phyloP scores from a whole-genome alignment of 257 asterid genomes.

The Echites panduratus region DNA sequence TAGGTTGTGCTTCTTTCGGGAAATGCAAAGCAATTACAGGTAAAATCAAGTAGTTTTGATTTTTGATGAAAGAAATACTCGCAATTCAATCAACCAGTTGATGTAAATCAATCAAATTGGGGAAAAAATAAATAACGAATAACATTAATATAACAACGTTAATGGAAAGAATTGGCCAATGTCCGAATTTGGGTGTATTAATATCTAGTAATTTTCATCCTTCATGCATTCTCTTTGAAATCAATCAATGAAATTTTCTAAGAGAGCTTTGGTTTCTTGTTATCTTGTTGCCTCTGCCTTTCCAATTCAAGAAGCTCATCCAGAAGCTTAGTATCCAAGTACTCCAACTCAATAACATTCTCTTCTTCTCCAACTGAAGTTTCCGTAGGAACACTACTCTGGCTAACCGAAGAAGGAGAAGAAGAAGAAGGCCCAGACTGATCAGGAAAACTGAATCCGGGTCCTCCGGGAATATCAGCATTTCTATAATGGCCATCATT shows the following conservation, averaged over 20 bases:
- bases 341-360: conserved; percentile 57
- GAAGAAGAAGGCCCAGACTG: not conserved
- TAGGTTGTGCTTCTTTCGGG: no score
- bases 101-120: not conserved
- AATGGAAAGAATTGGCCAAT: not conserved
- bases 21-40: no score
- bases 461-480: conserved; percentile 2
- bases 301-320: conserved; percentile 64
- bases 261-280: conserved; percentile 20
- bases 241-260: not conserved
- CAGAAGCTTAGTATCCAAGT: conserved; percentile 52
- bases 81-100: no score
- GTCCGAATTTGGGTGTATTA: not conserved
- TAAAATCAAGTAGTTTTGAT: no score
- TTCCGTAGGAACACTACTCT: not conserved
- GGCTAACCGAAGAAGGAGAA: conserved; percentile 8
- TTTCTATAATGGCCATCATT: conserved; percentile 51
- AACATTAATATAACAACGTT: not conserved
- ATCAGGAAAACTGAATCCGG: not conserved
- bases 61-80: no score
- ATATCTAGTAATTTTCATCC: no score
- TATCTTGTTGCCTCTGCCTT: conserved; percentile 16
- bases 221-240: not conserved
- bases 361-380: conserved; percentile 13
- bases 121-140: not conserved